Base-by-base conservation (phyloP, 306 rosid genomes). In the Phaseolus lunatus region DNA sequence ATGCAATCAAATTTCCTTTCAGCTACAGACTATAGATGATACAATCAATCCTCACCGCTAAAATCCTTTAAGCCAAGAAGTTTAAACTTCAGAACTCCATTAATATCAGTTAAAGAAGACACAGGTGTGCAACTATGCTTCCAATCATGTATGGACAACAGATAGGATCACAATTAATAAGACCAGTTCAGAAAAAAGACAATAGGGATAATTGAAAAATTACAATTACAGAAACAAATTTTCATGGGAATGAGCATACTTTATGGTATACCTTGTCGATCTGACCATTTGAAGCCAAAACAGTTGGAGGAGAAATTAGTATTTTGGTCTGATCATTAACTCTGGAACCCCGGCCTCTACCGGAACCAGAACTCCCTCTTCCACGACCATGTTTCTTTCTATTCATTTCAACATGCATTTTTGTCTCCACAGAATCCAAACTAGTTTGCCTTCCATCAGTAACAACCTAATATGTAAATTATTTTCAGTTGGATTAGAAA, bases 321-420 rank as follows among this genome's bases (percentile, higher is more conserved):
- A 85, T 26, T 72, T 53, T 89, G 77, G 73, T 81, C 82, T 84
- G 97, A 86, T 96, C 99, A 75, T 84, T 86, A 83, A 41, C 82
- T 84, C 84, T 91, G 71, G 97, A 80, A 75, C 92, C 90, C 73
- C 99, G 99, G n/a, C 97, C 94, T 70, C 98, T 85, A 35, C 91
- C 87, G 7, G 90, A 88, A 81, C 84, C 85, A 64, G 90, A 88
- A 82, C 78, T 75, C 73, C 92, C 97, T 81, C 98, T 88, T 83
- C 99, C 99, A 54, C 97, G 97, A 54, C 93, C 94, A 53, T 88
- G 86, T 73, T 85, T 96, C 91, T 91, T 96, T 85, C 81, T 87
- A 83, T 82, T 91, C 75, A 66, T 78, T 82, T 96, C 97, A 77
- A 72, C 31, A 71, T 67, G 88, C 68, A 20, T 72, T 85, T 85